A percentile compares a stretch with the other conserved stretches of the same genome.
Conservation (phyloP, 2,329 filamentous ascomycete genomes). For the Monilinia fructicola region DNA sequence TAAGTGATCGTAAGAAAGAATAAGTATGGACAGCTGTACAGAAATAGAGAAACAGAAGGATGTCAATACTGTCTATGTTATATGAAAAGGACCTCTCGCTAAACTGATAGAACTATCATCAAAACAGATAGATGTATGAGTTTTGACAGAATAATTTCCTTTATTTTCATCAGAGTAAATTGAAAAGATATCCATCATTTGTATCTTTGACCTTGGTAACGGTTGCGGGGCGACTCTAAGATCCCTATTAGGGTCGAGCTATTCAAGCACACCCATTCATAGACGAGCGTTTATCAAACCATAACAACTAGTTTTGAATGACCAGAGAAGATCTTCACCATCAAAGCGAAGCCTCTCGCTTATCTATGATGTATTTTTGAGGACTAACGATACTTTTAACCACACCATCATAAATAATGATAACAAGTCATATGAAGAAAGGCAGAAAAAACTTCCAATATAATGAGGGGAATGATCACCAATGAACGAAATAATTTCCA, state of each 20-base stretch:
- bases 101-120: neutral
- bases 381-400: neutral
- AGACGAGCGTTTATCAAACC: neutral
- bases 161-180: neutral
- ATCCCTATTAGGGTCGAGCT: neutral
- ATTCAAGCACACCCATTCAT: neutral
- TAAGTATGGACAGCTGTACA: neutral
- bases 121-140: too few species aligned
- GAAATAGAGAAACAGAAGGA: neutral
- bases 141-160: neutral
- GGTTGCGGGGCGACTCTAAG: neutral
- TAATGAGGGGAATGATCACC: neutral
- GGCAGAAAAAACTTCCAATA: neutral
- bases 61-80: neutral
- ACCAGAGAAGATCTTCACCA: neutral
- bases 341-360: neutral
- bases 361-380: neutral
- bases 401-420: neutral
- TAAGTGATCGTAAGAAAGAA: neutral
- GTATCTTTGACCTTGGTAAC: neutral
- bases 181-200: neutral
- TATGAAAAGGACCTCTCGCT: neutral
- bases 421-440: neutral
- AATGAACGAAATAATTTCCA: conserved; percentile 2
- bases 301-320: neutral